These are phyloP conservation scores for Saksenaea oblongispora DNA, from an alignment of 371 early-diverging fungal species.

Conservation along the genomic window DNA sequence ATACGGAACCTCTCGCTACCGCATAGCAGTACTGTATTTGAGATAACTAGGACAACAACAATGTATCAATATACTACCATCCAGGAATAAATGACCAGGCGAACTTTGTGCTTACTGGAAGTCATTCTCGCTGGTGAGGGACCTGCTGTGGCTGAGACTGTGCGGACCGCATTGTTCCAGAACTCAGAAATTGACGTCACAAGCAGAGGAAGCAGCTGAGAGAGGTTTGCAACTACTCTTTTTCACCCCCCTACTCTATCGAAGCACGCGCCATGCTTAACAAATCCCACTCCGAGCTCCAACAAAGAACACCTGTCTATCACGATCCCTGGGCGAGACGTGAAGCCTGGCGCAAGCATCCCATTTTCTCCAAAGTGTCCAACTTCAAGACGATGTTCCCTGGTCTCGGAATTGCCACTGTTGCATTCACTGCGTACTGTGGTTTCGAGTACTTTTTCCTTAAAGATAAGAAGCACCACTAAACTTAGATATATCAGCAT, in stretches of 20 bases:
- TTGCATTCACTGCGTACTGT: slow-evolving; percentile 78
- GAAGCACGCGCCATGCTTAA: slow-evolving; percentile 17
- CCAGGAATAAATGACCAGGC: no score
- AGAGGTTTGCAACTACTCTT: neutral
- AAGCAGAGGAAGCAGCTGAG: no score
- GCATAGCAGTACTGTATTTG: no score
- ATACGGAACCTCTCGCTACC: no score
- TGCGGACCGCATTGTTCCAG: no score
- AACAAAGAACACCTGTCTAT: slow-evolving; percentile 37
- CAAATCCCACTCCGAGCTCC: slow-evolving; percentile 42
- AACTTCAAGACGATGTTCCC: slow-evolving; percentile 74
- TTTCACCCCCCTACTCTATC: neutral
- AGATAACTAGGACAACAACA: no score
- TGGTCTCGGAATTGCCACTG: slow-evolving; percentile 84
- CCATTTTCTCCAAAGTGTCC: slow-evolving; percentile 68
- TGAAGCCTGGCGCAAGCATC: slow-evolving; percentile 85
- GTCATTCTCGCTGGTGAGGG: no score
- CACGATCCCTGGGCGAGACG: slow-evolving; percentile 85
- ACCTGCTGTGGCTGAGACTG: no score
- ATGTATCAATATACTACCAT: no score
- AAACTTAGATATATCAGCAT: slow-evolving; percentile 13
- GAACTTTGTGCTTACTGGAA: no score
- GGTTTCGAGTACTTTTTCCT: slow-evolving; percentile 71
- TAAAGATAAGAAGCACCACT: slow-evolving; percentile 48
- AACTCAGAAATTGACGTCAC: no score